Evolutionary conservation across 257 asterid species (phyloP).

Genomic region (Nicotiana benthamiana): DNA sequence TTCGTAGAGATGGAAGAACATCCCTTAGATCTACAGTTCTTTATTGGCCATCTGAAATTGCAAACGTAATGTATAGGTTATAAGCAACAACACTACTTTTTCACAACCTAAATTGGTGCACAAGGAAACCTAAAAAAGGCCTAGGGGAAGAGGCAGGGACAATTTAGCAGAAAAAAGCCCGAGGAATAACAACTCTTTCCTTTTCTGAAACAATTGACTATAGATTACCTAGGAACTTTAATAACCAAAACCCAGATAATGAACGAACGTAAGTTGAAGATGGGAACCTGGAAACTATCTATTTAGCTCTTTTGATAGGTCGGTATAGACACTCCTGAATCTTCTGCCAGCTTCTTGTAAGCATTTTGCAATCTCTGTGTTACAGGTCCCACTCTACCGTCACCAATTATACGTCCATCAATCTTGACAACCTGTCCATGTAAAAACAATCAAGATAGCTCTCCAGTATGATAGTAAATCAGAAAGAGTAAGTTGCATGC

Average conservation of each 20-base stretch:
- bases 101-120: neutral
- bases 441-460: constrained; percentile 15
- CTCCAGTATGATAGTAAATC: neutral
- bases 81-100: neutral
- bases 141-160: neutral
- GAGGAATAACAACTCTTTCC: neutral
- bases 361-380: constrained; percentile 64
- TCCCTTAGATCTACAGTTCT: neutral
- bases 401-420: constrained; percentile 73
- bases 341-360: constrained; percentile 42
- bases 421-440: constrained; percentile 53
- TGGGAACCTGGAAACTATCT: constrained; percentile 1
- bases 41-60: neutral
- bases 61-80: neutral
- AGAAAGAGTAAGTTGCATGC: neutral
- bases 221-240: neutral
- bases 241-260: neutral
- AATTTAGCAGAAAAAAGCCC: neutral
- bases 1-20: neutral
- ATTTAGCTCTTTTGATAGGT: constrained; percentile 37
- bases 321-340: constrained; percentile 76
- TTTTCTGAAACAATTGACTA: neutral
- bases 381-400: constrained; percentile 76
- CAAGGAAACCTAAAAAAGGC: neutral
- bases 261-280: neutral